phyloP scores from a whole-genome alignment of 495 filamentous ascomycete genomes.

The Aspergillus coremiiformis region DNA sequence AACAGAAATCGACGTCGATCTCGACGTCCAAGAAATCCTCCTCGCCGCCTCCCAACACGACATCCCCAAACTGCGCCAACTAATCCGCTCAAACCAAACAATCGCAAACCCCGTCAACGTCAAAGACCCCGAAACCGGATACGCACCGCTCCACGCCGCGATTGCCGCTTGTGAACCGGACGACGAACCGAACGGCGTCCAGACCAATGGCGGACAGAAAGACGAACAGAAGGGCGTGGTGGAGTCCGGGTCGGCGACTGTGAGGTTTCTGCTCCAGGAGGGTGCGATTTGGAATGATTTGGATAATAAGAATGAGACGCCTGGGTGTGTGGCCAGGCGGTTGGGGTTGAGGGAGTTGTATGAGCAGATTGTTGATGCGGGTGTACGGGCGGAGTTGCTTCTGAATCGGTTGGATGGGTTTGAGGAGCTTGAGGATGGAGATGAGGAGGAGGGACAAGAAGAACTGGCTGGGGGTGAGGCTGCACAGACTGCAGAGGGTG shows the following conservation, averaged over 20 bases:
- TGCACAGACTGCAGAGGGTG: conserved; percentile 11
- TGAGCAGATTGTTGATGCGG: conserved; percentile 79
- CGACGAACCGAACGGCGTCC: conserved; percentile 22
- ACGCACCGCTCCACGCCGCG: conserved; percentile 82
- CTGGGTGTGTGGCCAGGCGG: conserved; percentile 75
- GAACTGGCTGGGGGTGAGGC: conserved; percentile 16
- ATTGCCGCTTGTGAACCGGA: conserved; percentile 71
- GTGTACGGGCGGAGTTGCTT: conserved; percentile 83
- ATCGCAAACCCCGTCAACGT: conserved; percentile 57
- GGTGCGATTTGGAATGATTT: conserved; percentile 98
- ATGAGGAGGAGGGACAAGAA: conserved; percentile 32
- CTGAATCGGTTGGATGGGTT: conserved; percentile 72
- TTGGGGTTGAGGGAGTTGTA: conserved; percentile 70
- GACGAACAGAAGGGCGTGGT: conserved; percentile 46
- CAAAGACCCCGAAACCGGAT: conserved; percentile 78
- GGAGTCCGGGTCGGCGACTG: conserved; percentile 53
- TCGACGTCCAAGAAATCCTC: conserved; percentile 52
- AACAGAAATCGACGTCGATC: conserved; percentile 36
- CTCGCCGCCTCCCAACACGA: conserved; percentile 82
- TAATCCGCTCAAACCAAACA: conserved; percentile 53
- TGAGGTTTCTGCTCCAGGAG: conserved; percentile 70
- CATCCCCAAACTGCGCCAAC: conserved; percentile 58
- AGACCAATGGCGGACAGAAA: conserved; percentile 24
- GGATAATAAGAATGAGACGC: conserved; percentile 77
- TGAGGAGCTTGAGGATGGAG: conserved; percentile 57